Evolutionary conservation across 1,139 yeast genomes (phyloP).

Genomic region (Nakaseomyces nivariensis): DNA sequence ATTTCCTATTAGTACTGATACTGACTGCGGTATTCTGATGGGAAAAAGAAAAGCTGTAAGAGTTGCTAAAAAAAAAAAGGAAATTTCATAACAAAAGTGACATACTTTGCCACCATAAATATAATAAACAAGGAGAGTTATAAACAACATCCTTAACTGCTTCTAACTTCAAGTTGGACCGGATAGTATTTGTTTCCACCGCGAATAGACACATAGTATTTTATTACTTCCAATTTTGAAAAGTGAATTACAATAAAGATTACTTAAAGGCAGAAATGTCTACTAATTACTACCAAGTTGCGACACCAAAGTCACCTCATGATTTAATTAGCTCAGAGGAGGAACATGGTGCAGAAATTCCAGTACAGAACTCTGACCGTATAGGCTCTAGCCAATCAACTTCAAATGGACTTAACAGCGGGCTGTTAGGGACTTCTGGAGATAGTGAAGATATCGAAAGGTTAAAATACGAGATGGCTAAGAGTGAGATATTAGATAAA

Average conservation of each 20-base stretch:
- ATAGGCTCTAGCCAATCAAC: neutral
- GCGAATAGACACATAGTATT: no score
- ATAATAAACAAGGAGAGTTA: neutral
- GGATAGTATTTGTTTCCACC: neutral
- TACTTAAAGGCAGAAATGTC: neutral
- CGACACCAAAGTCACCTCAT: constrained; percentile 36
- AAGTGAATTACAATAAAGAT: no score
- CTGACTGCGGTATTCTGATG: neutral
- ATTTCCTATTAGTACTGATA: neutral
- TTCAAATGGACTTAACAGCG: neutral
- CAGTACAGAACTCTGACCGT: constrained; percentile 9
- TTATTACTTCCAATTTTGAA: no score
- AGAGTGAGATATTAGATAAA: constrained; percentile 29
- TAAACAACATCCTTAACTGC: neutral
- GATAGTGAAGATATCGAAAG: constrained; percentile 27
- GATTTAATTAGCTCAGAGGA: constrained; percentile 17
- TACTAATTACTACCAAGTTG: constrained; percentile 27
- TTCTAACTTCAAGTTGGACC: neutral
- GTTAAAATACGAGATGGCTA: constrained; percentile 23
- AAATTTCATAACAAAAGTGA: neutral
- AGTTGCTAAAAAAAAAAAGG: neutral
- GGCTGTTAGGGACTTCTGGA: constrained; percentile 5
- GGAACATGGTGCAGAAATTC: constrained; percentile 2
- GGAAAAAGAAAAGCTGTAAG: neutral
- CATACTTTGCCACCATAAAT: neutral